A percentile compares a stretch with the other conserved stretches of the same genome.
Evolutionary conservation across 2,329 filamentous ascomycete species (phyloP).

Genomic region (Monosporascus sp.): DNA sequence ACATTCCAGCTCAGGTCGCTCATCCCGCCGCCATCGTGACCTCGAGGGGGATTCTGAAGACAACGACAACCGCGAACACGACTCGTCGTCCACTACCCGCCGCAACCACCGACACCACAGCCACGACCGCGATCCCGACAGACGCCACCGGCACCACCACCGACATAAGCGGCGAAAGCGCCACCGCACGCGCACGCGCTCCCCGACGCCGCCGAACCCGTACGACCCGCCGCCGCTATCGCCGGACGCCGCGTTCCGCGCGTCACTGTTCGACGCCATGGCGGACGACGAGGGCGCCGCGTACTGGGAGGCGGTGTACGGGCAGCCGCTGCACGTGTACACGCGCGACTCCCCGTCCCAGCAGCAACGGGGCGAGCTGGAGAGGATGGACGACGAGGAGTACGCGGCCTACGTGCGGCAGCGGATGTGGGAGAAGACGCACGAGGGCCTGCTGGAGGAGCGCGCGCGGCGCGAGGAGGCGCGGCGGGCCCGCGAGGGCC

Average conservation of each 20-base stretch:
- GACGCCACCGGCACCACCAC: constrained; percentile 17
- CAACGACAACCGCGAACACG: background rate
- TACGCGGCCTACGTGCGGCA: constrained; percentile 80
- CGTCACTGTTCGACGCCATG: constrained; percentile 93
- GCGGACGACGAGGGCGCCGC: constrained; percentile 93
- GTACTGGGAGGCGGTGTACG: constrained; percentile 96
- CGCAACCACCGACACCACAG: constrained; percentile 18
- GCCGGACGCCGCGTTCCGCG: constrained; percentile 74
- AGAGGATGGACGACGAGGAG: constrained; percentile 88
- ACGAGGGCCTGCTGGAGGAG: constrained; percentile 78
- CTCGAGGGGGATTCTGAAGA: constrained; percentile 1
- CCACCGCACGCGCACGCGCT: constrained; percentile 30
- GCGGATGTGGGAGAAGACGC: constrained; percentile 94
- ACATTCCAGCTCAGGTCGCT: constrained; percentile 19
- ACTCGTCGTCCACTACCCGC: background rate
- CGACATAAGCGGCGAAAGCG: constrained; percentile 26
- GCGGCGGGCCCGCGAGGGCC: constrained; percentile 36
- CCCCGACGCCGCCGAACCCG: constrained; percentile 43
- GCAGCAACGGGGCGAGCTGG: constrained; percentile 51
- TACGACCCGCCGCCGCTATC: constrained; percentile 47
- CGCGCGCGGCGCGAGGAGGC: constrained; percentile 56
- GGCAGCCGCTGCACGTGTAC: constrained; percentile 86
- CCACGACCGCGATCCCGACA: constrained; percentile 7
- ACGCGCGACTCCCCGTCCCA: constrained; percentile 41
- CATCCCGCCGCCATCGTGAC: constrained; percentile 15